Evolutionary conservation across 306 rosid genomes (phyloP).

Genomic region (Boehmeria nivea): DNA sequence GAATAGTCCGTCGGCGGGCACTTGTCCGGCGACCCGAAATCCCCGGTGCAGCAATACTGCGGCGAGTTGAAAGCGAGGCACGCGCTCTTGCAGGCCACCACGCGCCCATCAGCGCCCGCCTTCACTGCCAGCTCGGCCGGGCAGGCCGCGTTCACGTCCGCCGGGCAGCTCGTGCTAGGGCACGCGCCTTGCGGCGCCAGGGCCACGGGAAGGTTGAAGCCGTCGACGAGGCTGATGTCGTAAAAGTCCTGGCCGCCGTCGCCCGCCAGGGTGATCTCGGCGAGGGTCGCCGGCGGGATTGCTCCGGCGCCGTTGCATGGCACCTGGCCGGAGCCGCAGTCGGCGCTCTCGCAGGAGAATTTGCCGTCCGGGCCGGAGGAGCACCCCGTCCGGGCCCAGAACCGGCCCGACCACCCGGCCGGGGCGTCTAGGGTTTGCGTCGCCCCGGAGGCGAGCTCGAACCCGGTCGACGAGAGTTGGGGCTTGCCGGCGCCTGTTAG

Average conservation of each 20-base stretch:
- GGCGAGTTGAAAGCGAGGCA: conserved; percentile 39
- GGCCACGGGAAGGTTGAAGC: conserved; percentile 54
- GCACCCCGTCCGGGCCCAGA: conserved; percentile 58
- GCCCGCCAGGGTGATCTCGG: conserved; percentile 28
- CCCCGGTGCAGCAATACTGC: conserved; percentile 52
- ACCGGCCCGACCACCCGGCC: conserved; percentile 53
- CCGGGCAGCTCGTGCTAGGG: conserved; percentile 22
- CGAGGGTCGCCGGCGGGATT: conserved; percentile 40
- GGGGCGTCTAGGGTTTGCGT: conserved; percentile 19
- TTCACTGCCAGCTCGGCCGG: conserved; percentile 25
- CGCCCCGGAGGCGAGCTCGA: conserved; percentile 29
- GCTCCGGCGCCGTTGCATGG: conserved; percentile 54
- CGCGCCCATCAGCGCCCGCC: conserved; percentile 26
- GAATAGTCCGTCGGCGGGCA: conserved; percentile 54
- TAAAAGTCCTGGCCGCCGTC: conserved; percentile 37
- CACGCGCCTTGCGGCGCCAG: conserved; percentile 42
- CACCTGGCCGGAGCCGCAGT: conserved; percentile 50
- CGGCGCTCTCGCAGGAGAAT: conserved; percentile 52
- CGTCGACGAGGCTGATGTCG: conserved; percentile 62
- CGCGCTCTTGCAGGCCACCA: conserved; percentile 64
- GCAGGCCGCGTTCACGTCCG: conserved; percentile 34
- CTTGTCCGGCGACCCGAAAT: neutral
- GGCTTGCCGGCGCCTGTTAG: conserved; percentile 37
- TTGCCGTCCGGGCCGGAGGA: conserved; percentile 20
- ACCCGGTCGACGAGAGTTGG: conserved; percentile 45